phyloP scores from a whole-genome alignment of 2,329 filamentous ascomycete genomes.

The Paramyrothecium sp. region DNA sequence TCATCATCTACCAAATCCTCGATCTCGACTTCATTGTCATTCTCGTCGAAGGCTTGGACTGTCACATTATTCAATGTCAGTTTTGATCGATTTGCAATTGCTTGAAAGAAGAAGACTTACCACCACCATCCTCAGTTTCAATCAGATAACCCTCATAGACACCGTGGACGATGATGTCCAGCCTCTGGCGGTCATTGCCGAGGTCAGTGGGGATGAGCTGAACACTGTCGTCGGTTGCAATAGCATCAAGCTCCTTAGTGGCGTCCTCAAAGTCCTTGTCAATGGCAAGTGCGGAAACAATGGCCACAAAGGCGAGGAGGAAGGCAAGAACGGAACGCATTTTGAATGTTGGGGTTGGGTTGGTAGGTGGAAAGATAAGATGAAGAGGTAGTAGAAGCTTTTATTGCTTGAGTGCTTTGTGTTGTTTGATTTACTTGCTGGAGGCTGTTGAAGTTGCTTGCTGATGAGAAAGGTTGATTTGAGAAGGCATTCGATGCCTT shows the following conservation, averaged over 20 bases:
- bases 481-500: neutral
- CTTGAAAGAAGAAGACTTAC: neutral
- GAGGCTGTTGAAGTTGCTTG: neutral
- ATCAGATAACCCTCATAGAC: neutral
- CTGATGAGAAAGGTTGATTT: neutral
- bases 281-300: neutral
- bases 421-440: neutral
- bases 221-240: neutral
- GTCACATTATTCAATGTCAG: neutral
- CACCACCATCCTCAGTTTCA: neutral
- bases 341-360: neutral
- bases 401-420: too few relatives aligned
- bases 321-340: neutral
- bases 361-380: neutral
- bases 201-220: neutral
- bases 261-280: neutral
- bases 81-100: neutral
- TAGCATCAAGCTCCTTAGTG: neutral
- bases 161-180: neutral
- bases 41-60: neutral
- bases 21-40: neutral
- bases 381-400: neutral
- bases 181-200: neutral
- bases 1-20: neutral
- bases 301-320: neutral